Conservation (phyloP, 1,139 yeast species). For the Geotrichum australiense region DNA sequence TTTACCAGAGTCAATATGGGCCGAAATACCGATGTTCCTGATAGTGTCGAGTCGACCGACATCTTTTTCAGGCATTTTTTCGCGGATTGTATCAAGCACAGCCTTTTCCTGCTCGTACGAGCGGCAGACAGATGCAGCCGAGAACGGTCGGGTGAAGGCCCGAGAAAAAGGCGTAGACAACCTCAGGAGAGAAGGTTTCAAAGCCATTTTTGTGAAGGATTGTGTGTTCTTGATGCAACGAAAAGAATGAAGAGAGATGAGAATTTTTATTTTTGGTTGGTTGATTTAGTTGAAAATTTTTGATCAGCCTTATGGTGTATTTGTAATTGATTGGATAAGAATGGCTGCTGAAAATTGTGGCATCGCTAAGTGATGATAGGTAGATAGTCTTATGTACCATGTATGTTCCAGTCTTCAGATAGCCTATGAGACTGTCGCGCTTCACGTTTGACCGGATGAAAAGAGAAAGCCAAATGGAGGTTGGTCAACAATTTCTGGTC, state of each 20-base stretch:
- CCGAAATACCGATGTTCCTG: slow-evolving; percentile 95
- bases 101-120: slow-evolving; percentile 32
- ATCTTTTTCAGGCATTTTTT: slow-evolving; percentile 53
- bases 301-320: too few relatives aligned
- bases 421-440: too few relatives aligned
- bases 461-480: too few relatives aligned
- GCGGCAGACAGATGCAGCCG: slow-evolving; percentile 7
- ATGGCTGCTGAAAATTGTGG: too few relatives aligned
- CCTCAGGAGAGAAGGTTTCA: background rate
- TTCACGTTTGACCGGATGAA: too few relatives aligned
- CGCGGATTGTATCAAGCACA: slow-evolving; percentile 38
- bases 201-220: background rate
- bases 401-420: too few relatives aligned
- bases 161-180: background rate
- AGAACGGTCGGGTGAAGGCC: slow-evolving; percentile 8
- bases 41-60: slow-evolving; percentile 46
- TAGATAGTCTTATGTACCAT: too few relatives aligned
- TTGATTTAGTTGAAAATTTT: background rate
- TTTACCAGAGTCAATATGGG: slow-evolving; percentile 96
- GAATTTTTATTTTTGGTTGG: slow-evolving; percentile 1
- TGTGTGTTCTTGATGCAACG: background rate
- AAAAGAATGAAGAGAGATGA: background rate
- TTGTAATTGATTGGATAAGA: too few relatives aligned
- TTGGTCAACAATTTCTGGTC: too few relatives aligned
- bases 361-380: too few relatives aligned